A percentile compares a stretch with the other conserved stretches of the same genome.
These are phyloP conservation scores for Claviceps capensis DNA, from an alignment of 2,329 filamentous ascomycete species.

Conservation along the genomic window DNA sequence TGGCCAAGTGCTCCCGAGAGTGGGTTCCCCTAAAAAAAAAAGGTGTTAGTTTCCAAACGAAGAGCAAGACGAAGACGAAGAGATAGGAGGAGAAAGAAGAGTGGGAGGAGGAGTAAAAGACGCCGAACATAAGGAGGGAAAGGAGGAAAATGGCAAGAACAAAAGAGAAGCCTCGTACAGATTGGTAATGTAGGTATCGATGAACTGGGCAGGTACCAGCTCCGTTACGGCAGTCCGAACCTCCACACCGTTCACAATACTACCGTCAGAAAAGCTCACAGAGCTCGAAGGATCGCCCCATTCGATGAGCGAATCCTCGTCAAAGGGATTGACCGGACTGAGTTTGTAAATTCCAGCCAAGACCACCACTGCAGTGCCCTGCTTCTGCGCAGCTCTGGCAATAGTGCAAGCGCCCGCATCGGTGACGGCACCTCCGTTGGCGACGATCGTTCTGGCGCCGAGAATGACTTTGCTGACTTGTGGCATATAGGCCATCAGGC, in stretches of 20 bases:
- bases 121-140: not conserved
- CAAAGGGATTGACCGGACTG: conserved; percentile 76
- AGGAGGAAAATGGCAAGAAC: not conserved
- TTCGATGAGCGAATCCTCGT: conserved; percentile 71
- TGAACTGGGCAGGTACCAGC: conserved; percentile 61
- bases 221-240: conserved; percentile 71
- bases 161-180: conserved; percentile 24
- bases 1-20: conserved; percentile 58
- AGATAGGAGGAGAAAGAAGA: not conserved
- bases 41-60: not conserved
- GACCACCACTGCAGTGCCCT: conserved; percentile 74
- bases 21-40: conserved; percentile 43
- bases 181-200: conserved; percentile 79
- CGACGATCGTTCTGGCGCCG: conserved; percentile 73
- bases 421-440: conserved; percentile 75
- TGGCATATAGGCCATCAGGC: conserved; percentile 87
- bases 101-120: not conserved
- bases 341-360: conserved; percentile 89
- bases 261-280: conserved; percentile 64
- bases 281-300: conserved; percentile 70
- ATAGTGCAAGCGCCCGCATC: conserved; percentile 74
- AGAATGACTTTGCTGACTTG: conserved; percentile 91
- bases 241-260: conserved; percentile 63
- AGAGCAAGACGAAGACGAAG: not conserved
- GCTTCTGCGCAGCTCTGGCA: conserved; percentile 69